phyloP scores from a whole-genome alignment of 169 alveolate species.

The Plasmodium relictum region DNA sequence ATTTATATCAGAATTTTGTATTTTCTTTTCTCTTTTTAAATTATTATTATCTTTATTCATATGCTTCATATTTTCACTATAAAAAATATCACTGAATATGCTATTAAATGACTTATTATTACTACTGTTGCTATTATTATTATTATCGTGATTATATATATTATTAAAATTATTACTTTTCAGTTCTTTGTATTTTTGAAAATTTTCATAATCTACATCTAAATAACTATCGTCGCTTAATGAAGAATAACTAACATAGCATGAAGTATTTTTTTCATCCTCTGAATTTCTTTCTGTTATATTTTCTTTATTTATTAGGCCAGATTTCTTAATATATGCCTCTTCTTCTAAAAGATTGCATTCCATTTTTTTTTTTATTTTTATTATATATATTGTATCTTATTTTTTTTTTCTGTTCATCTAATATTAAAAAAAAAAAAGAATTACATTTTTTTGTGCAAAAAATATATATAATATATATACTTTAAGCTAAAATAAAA shows the following conservation, averaged over 20 bases:
- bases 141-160: background rate
- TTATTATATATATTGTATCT: conserved; percentile 4
- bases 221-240: conserved; percentile 50
- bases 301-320: conserved; percentile 27
- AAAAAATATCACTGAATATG: background rate
- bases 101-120: background rate
- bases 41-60: background rate
- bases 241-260: conserved; percentile 62
- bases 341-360: conserved; percentile 43
- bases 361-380: conserved; percentile 27
- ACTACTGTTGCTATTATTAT: background rate
- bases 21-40: background rate
- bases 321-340: conserved; percentile 5
- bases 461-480: background rate
- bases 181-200: conserved; percentile 14
- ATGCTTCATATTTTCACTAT: background rate
- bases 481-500: conserved; percentile 9
- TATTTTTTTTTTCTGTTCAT: conserved; percentile 22
- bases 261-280: conserved; percentile 53
- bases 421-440: background rate
- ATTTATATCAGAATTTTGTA: background rate
- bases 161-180: background rate
- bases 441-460: background rate
- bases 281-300: conserved; percentile 40
- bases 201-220: conserved; percentile 52